Evolutionary conservation across 768 basidiomycete genomes (phyloP), one percentile per base, ranked within the genome.

Genomic region (Tylopilus intermedius): DNA sequence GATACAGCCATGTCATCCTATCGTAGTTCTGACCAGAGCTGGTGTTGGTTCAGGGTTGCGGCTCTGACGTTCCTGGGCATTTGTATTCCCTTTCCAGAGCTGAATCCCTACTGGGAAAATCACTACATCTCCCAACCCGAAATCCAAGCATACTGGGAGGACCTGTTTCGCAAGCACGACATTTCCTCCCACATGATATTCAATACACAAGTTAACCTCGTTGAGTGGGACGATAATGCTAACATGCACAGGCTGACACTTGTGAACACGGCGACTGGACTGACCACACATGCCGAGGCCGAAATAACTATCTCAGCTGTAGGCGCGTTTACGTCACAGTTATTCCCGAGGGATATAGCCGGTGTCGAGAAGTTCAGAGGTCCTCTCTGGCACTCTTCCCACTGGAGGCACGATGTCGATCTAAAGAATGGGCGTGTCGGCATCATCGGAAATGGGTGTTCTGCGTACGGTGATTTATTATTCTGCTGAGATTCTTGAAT

Each of bases 381-480:
- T 32, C 60, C 64, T 10, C 45, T 72, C 15, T 84, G 78, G 69
- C 84, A 84, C 63, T 79, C 82, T 29, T 76, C 79, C 21, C 60
- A 64, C 49, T 86, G 82, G 37, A 22, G 81, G 67, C 78, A 81
- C 45, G 78, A 78, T 58, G 73, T 84, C 15, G 62, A 72, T 41
- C 61, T 84, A 50, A 68, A 67, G 52, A 77, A 76, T 2, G 82
- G 81, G 65, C 69, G 72, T 26, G 74, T 86, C 7, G 82, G 78
- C 1, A 77, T 85, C 13, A 77, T 84, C 60, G 83, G 83, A 37
- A 83, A 83, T 60, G 83, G 81, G 4, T 82, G 78, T 55, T 81
- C 79, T 39, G 82, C 76, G 75, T 82, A 60, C 58, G 75, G 71
- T 33, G 42, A 24, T 55, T 57, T 43, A 46, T 24, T 56, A 30